Conservation (phyloP, 345 rosid genomes). For the Gossypium rotundifolium region DNA sequence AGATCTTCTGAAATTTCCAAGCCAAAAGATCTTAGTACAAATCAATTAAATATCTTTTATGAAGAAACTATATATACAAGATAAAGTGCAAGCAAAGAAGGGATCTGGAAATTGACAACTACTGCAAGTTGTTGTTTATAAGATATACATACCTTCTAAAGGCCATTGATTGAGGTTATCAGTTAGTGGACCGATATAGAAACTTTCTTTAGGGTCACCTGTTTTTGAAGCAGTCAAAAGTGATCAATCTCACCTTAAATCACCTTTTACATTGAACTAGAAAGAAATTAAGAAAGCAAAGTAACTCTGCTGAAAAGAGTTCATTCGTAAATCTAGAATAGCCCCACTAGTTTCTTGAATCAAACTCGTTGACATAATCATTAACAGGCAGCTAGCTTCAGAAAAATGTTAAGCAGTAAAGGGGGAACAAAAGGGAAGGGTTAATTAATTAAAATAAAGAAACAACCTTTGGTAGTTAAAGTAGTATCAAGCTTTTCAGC, state of each 20-base stretch:
- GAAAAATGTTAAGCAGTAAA: too few species aligned
- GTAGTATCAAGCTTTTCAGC: constrained; percentile 49
- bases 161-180: background rate
- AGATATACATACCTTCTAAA: background rate
- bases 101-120: too few species aligned
- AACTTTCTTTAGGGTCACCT: background rate
- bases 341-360: background rate
- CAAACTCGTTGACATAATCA: too few species aligned
- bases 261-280: background rate
- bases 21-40: background rate
- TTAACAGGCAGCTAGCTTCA: too few species aligned
- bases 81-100: too few species aligned
- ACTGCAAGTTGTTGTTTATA: too few species aligned
- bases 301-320: background rate
- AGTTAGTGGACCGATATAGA: background rate
- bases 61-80: background rate
- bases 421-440: too few species aligned
- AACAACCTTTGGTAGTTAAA: constrained; percentile 30
- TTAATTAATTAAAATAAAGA: too few species aligned
- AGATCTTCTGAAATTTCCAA: constrained; percentile 45
- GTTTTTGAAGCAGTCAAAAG: background rate
- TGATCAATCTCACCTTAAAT: background rate
- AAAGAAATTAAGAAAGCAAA: background rate
- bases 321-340: background rate
- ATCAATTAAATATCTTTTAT: background rate